Percentiles rank a stretch among this genome's conserved stretches.
Conservation (phyloP, 345 rosid genomes). For the Syzygium aqueum region DNA sequence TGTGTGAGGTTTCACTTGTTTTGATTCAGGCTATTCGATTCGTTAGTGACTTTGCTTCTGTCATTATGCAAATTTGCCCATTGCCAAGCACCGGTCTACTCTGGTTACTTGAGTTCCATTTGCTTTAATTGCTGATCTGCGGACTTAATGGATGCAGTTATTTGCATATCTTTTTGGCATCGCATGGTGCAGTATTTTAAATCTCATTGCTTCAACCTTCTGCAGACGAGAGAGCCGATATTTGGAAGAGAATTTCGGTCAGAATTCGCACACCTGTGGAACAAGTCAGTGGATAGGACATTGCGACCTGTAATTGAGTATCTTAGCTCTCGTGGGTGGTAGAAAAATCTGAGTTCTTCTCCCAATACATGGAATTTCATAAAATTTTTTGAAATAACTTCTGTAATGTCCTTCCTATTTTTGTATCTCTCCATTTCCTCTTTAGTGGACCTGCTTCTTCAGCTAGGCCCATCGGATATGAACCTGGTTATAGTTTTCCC, state of each 20-base stretch:
- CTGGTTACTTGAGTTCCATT: background rate
- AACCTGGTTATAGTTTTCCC: background rate
- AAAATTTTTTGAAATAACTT: constrained; percentile 1
- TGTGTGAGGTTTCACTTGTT: background rate
- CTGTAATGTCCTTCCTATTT: background rate
- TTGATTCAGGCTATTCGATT: background rate
- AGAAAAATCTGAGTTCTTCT: constrained; percentile 8
- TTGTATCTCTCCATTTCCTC: background rate
- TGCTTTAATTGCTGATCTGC: background rate
- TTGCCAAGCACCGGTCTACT: background rate
- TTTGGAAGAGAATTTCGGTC: constrained; percentile 48
- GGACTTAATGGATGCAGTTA: background rate
- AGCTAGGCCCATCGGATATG: background rate
- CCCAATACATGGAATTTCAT: background rate
- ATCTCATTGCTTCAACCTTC: background rate
- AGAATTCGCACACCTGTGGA: constrained; percentile 58
- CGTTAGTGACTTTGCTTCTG: background rate
- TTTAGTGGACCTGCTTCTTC: background rate
- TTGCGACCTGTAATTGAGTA: constrained; percentile 56
- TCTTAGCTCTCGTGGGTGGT: constrained; percentile 64
- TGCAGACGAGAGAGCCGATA: constrained; percentile 46
- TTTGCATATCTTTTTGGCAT: background rate
- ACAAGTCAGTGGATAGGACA: constrained; percentile 74
- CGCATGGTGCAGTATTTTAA: background rate
- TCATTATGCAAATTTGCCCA: background rate